Percentiles rank a stretch among this genome's conserved stretches.
These are phyloP conservation scores for Marasmius tenuissimus DNA, from an alignment of 1,284 basidiomycete genomes.

Conservation along the genomic window DNA sequence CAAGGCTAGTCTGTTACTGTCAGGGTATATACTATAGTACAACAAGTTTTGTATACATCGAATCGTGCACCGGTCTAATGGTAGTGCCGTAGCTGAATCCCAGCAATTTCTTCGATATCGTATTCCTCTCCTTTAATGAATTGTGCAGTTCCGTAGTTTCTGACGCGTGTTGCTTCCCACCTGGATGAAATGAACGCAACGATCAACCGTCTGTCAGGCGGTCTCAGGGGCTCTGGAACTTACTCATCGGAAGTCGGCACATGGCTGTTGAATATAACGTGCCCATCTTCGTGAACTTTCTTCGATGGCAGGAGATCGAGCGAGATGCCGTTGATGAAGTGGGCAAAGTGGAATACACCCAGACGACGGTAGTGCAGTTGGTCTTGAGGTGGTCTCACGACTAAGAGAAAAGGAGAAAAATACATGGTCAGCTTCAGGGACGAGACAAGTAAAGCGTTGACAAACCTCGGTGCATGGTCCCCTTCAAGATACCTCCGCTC, in stretches of 20 bases:
- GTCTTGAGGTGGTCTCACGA: slow-evolving; percentile 41
- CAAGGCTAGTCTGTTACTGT: too few species aligned
- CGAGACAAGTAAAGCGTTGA: background rate
- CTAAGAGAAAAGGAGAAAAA: slow-evolving; percentile 16
- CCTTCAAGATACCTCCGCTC: slow-evolving; percentile 42
- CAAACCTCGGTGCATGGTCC: slow-evolving; percentile 42
- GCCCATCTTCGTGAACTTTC: slow-evolving; percentile 30
- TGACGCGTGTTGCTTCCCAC: slow-evolving; percentile 33
- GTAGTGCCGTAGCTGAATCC: slow-evolving; percentile 20
- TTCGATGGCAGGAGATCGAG: slow-evolving; percentile 29
- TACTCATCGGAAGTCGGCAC: slow-evolving; percentile 31
- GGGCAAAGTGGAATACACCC: slow-evolving; percentile 46
- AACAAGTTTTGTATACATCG: too few species aligned
- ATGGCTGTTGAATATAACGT: slow-evolving; percentile 27
- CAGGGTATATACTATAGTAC: too few species aligned
- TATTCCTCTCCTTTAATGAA: slow-evolving; percentile 34
- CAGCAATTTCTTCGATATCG: slow-evolving; percentile 32
- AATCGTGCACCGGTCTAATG: slow-evolving; percentile 1
- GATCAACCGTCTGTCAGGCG: background rate
- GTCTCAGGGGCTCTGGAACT: slow-evolving; percentile 2
- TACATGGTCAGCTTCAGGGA: background rate
- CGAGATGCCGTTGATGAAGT: slow-evolving; percentile 27
- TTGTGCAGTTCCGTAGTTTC: slow-evolving; percentile 30
- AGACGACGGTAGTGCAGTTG: slow-evolving; percentile 39
- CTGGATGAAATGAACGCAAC: slow-evolving; percentile 15